Conservation (phyloP, 352 stramenopile genomes). For the Plasmopara muralis region DNA sequence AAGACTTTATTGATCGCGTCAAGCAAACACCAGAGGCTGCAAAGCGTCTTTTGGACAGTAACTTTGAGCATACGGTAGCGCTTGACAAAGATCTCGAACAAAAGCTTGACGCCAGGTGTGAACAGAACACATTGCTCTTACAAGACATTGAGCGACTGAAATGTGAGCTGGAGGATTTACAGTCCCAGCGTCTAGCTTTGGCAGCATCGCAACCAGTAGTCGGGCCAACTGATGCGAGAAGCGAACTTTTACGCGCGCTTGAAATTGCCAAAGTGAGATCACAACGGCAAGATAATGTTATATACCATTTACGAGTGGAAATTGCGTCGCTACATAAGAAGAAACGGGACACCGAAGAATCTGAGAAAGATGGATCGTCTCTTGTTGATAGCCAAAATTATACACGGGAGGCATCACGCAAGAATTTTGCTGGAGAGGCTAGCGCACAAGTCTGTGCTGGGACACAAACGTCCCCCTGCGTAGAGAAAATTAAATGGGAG, state of each 20-base stretch:
- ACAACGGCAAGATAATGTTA: constrained; percentile 20
- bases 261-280: constrained; percentile 21
- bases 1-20: constrained; percentile 65
- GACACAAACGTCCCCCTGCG: constrained; percentile 14
- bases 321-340: constrained; percentile 23
- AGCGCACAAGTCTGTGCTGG: constrained; percentile 5
- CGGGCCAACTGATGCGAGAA: constrained; percentile 9
- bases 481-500: background rate
- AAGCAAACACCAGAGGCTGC: constrained; percentile 52
- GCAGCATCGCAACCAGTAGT: constrained; percentile 1
- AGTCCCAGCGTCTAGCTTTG: constrained; percentile 3
- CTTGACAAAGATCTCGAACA: constrained; percentile 11
- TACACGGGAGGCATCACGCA: background rate
- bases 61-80: constrained; percentile 2
- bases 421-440: background rate
- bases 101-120: constrained; percentile 16
- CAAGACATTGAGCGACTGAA: constrained; percentile 30
- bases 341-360: background rate
- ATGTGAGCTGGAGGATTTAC: constrained; percentile 26
- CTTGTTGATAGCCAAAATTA: too few species aligned
- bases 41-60: constrained; percentile 24
- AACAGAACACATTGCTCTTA: constrained; percentile 29
- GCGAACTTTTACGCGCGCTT: constrained; percentile 17
- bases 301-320: constrained; percentile 23
- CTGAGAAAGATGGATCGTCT: background rate